Percentiles rank a stretch among this genome's conserved stretches.
phyloP scores from a whole-genome alignment of 164 flowering plant genomes.

The Litsea cubeba region DNA sequence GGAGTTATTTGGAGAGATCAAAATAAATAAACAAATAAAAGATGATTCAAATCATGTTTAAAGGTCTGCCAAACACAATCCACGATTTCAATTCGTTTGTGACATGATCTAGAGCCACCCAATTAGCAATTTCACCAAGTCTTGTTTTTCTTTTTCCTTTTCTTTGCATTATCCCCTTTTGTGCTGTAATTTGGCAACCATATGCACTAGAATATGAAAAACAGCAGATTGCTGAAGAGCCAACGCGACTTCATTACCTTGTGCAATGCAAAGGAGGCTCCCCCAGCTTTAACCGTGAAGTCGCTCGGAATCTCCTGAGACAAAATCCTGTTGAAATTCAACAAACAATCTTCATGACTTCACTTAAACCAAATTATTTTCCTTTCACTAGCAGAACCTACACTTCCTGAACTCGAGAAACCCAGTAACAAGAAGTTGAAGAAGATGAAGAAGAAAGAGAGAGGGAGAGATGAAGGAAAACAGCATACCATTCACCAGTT shows the following conservation, averaged over 20 bases:
- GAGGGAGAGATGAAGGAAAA: constrained; percentile 12
- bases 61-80: too few species aligned
- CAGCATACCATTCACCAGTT: constrained; percentile 67
- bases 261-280: constrained; percentile 71
- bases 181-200: neutral
- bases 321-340: constrained; percentile 65
- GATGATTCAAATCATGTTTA: too few species aligned
- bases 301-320: constrained; percentile 93
- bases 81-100: too few species aligned
- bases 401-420: neutral
- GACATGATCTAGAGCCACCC: too few species aligned
- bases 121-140: too few species aligned
- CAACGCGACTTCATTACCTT: constrained; percentile 43
- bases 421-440: neutral
- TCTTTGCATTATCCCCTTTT: too few species aligned
- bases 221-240: neutral
- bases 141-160: too few species aligned
- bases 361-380: neutral
- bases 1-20: too few species aligned
- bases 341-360: constrained; percentile 3
- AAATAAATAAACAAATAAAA: too few species aligned
- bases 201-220: neutral
- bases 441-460: neutral
- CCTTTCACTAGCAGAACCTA: neutral
- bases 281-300: constrained; percentile 61